A percentile compares a stretch with the other conserved stretches of the same genome.
These are phyloP conservation scores for Gleditsia sinensis DNA, from an alignment of 306 rosid genomes.

Conservation along the genomic window DNA sequence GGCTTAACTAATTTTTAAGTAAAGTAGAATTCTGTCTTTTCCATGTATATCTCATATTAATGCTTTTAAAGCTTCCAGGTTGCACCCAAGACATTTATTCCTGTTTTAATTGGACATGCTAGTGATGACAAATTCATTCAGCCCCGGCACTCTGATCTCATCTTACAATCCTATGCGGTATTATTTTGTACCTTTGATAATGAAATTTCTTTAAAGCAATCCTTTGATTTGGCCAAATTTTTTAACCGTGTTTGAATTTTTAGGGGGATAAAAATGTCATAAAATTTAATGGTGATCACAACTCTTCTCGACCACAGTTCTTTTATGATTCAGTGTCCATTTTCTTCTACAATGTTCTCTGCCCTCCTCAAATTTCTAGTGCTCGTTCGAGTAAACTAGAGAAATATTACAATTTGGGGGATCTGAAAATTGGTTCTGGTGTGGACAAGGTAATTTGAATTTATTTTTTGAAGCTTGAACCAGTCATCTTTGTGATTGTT, in stretches of 20 bases:
- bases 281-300: constrained; percentile 93
- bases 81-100: constrained; percentile 80
- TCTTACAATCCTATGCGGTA: constrained; percentile 77
- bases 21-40: constrained; percentile 20
- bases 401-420: constrained; percentile 73
- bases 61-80: constrained; percentile 54
- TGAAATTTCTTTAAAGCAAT: constrained; percentile 7
- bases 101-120: constrained; percentile 95
- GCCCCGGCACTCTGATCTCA: constrained; percentile 77
- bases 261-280: constrained; percentile 89
- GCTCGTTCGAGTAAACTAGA: constrained; percentile 60
- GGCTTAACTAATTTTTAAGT: constrained; percentile 11
- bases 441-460: constrained; percentile 67
- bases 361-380: constrained; percentile 70
- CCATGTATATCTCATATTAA: constrained; percentile 33
- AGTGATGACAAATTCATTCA: constrained; percentile 77
- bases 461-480: neutral
- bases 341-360: constrained; percentile 90
- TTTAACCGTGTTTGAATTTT: constrained; percentile 37
- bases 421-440: constrained; percentile 65
- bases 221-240: constrained; percentile 3
- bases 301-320: constrained; percentile 93
- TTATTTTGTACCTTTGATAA: constrained; percentile 22
- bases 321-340: constrained; percentile 83
- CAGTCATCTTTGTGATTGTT: neutral